Conservation (phyloP, 139 green algal genomes). For the Dunaliella sp. region DNA sequence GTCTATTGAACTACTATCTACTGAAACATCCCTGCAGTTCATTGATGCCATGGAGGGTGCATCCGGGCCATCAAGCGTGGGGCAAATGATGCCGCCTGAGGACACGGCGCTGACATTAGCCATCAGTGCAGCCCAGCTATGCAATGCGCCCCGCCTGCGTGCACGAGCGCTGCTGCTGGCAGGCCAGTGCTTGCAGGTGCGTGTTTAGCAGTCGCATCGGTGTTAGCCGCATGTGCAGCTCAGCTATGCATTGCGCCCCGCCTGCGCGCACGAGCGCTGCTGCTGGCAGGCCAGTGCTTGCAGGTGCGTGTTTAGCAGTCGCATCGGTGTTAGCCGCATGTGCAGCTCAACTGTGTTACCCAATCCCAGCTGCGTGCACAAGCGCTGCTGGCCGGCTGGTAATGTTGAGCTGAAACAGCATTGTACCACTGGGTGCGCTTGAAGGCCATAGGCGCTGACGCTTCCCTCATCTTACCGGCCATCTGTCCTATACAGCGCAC, state of each 20-base stretch:
- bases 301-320: not conserved
- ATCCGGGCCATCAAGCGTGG: not conserved
- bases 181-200: constrained; percentile 15
- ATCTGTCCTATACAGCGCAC: too few relatives aligned
- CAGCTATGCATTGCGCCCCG: constrained; percentile 14
- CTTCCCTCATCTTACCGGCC: too few relatives aligned
- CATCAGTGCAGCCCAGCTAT: constrained; percentile 22
- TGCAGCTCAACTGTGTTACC: too few relatives aligned
- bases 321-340: too few relatives aligned
- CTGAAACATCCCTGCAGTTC: too few relatives aligned
- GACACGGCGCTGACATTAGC: constrained; percentile 29
- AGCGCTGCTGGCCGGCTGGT: too few relatives aligned
- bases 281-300: constrained; percentile 27
- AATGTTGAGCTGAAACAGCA: too few relatives aligned
- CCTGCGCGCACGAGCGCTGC: constrained; percentile 17
- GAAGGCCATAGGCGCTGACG: too few relatives aligned
- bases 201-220: too few relatives aligned
- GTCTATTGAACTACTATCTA: too few relatives aligned
- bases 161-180: constrained; percentile 25
- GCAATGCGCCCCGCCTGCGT: constrained; percentile 7
- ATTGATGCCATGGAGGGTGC: constrained; percentile 31
- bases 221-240: constrained; percentile 20
- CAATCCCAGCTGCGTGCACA: too few relatives aligned
- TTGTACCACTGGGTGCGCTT: too few relatives aligned
- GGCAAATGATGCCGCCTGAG: constrained; percentile 22